Base-by-base conservation (phyloP, 2,329 filamentous ascomycete species). In the Stagonosporopsis cucurbitacearum region DNA sequence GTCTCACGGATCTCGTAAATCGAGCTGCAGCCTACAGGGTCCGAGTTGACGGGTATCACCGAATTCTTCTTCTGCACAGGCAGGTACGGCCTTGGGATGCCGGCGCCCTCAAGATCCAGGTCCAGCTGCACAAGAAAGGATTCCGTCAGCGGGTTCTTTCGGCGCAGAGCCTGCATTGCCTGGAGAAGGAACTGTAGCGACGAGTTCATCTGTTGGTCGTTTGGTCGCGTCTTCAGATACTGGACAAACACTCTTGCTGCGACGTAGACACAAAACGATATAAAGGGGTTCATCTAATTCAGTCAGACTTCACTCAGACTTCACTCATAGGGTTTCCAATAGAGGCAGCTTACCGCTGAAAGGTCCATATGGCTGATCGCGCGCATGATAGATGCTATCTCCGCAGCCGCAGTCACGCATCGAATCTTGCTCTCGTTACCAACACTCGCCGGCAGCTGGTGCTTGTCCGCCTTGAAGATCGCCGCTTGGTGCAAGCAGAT, bases 401-500 rank as follows among this genome's bases (percentile, higher is more conserved):
- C 93, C 54, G 93, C 92, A 25, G 95, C 95, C 12, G 94, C 92
- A 20, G 92, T 92, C 56, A 98, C 92, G 68, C 95, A 98, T 58
- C 95, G 86, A 13, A 95, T 86, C 75, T 96, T 97, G 75, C 93
- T 96, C 72, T 98, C 94, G 1, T 90, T 87, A 60, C 90, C 88
- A 42, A 97, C 88, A 17, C 89, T 88, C 1, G 84, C 80, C 0
- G 91, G 88, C 58, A 97, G 79, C 49, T 87, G 85, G 75, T 96
- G 89, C 77, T 92, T 95, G 68, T 98, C 94, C 0, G 93, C 92
- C 73, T 97, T 98, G 82, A 94, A 97, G 19, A 99, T 98, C 23
- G 95, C 95, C 2, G 94, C 95, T 78, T 99, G 95, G 70, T 99
- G 95, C n/a, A 99, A 80, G 74, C 94, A 98, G 50, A 99, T 98